These are phyloP conservation scores for Xylaria grammica DNA, from an alignment of 495 filamentous ascomycete genomes.

Conservation along the genomic window DNA sequence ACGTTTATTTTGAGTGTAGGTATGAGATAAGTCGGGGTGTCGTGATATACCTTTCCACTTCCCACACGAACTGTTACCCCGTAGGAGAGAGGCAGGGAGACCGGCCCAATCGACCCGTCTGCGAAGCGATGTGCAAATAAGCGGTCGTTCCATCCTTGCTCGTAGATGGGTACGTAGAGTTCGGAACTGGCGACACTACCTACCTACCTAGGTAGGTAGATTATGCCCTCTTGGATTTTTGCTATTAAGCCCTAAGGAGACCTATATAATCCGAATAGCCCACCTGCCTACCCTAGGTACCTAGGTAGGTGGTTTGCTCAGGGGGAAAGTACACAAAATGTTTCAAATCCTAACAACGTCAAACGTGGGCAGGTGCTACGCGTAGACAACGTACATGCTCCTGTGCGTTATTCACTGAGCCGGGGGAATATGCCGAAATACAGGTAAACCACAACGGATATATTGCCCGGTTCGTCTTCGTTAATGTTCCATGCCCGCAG, in stretches of 20 bases:
- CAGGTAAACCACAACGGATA: background rate
- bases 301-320: background rate
- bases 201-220: too few species aligned
- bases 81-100: constrained; percentile 50
- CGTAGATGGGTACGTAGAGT: background rate
- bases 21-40: background rate
- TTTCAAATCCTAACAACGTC: background rate
- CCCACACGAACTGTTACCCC: constrained; percentile 30
- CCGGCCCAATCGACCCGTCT: constrained; percentile 56
- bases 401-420: too few species aligned
- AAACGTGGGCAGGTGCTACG: background rate
- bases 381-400: too few species aligned
- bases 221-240: too few species aligned
- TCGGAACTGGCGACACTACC: background rate
- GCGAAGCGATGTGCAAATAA: constrained; percentile 64
- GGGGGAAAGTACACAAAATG: constrained; percentile 2
- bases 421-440: too few species aligned
- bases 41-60: constrained; percentile 55
- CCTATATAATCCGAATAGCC: too few species aligned
- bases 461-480: too few species aligned
- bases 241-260: too few species aligned
- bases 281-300: too few species aligned
- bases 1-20: background rate
- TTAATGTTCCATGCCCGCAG: too few species aligned
- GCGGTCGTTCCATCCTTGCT: constrained; percentile 25